Evolutionary conservation across 257 asterid genomes (phyloP), one percentile per base, ranked within the genome.

Genomic region (Solanum infundibuliforme): DNA sequence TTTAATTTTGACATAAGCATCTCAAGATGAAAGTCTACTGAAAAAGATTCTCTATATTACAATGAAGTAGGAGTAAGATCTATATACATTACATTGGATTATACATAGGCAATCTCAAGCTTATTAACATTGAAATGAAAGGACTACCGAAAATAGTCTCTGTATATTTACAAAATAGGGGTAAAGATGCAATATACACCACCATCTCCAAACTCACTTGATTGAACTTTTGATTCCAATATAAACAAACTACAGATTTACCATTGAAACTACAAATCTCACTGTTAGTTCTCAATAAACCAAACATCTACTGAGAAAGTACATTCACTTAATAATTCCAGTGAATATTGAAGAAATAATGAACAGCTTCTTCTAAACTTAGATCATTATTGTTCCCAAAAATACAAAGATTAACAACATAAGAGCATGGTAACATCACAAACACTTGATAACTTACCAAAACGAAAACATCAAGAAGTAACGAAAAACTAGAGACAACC

Each of bases 51-150:
- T 48, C 58, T 48, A 46, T 5, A 16, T 41, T 41, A 41, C 46
- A 0, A 41, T 48, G 60, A 48, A 5, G 3, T 48, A 48, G 3
- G 1, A 18, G 1, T 52, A 52, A 52, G 23, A 52, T 14, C 3
- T 52, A 0, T 1, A 0, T 16, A 52, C 0, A 16, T 52, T 52
- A 18, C 0, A 6, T 18, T 52, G 62, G n/a, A 0, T 52, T 20
- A 52, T 6, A 6, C n/a, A 52, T 52, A 6, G 62, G 9, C 23
- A 52, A 52, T 52, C n/a, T 52, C 62, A 52, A 52, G 4, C 8
- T 52, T 18, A 52, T 16, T 14, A 0, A 48, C 58, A 48, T 5
- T 48, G 20, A 48, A 13, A 13, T 1, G 55, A 46, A 46, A 4
- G 18, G 55, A 14, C 58, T 14, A 14, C 1, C 21, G 1, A 52